Evolutionary conservation across 2,329 filamentous ascomycete genomes (phyloP).

Genomic region (Colletotrichum tofieldiae): DNA sequence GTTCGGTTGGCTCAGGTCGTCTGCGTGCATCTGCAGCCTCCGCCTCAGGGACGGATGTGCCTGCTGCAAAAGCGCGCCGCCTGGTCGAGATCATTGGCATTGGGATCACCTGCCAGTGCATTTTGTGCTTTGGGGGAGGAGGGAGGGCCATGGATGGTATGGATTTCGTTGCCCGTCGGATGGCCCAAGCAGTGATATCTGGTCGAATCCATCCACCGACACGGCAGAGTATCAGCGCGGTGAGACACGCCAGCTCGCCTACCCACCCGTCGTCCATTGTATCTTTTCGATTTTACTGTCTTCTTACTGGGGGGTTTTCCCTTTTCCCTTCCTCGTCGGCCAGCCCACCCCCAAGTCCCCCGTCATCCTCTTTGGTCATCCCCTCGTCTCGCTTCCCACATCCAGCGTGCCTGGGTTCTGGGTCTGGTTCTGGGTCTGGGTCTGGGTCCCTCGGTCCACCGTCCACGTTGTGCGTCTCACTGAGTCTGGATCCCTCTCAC

Average conservation of each 20-base stretch:
- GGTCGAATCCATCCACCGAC: not conserved
- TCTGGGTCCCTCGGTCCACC: constrained; percentile 18
- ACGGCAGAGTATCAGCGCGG: not conserved
- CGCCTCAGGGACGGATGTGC: not conserved
- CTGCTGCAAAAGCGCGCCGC: not conserved
- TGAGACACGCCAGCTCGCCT: too few relatives aligned
- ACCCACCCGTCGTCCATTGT: not conserved
- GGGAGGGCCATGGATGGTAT: not conserved
- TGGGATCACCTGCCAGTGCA: constrained; percentile 5
- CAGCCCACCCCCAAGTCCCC: not conserved
- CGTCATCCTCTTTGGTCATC: not conserved
- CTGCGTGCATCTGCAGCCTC: not conserved
- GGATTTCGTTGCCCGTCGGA: not conserved
- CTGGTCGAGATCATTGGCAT: constrained; percentile 31
- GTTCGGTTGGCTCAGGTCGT: not conserved
- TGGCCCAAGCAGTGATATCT: not conserved
- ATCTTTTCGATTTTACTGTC: too few relatives aligned
- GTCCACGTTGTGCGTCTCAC: constrained; percentile 34
- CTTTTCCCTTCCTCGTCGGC: too few relatives aligned
- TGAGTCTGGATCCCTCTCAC: constrained; percentile 18
- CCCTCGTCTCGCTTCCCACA: constrained; percentile 9
- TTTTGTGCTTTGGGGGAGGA: not conserved
- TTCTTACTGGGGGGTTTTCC: too few relatives aligned
- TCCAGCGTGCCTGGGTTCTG: constrained; percentile 8
- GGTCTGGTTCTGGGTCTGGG: not conserved